Base-by-base conservation (phyloP, 768 basidiomycete species). In the Amanita phalloides region DNA sequence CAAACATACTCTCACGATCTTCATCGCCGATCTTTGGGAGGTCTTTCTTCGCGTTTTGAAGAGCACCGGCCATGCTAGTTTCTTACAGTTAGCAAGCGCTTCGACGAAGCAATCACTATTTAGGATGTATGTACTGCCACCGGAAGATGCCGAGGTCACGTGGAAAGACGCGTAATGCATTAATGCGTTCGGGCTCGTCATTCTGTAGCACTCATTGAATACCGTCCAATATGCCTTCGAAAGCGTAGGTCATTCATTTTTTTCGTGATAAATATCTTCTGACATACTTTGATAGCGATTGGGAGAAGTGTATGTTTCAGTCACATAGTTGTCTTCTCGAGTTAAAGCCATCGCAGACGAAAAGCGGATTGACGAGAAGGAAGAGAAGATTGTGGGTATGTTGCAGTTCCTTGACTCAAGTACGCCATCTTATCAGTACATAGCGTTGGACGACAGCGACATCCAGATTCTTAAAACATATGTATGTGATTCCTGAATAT, bases 391-490 rank as follows among this genome's bases (percentile, higher is more conserved):
- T 61, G 81, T 87, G 59, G 81, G 88, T 82, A 57, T 55, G 81
- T 71, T 20, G 13, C 52, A 21, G 25, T 30, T 11, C 49, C 4
- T 45, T 2, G 21, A 37, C 53, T 3, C 44, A 26, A 25, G 32
- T 21, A 32, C 9, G 58, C 61, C 25, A 65, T 44, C 3, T 26
- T 26, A 35, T 2, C 48, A 3, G 2, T 37, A 3, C 3, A 23
- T 54, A 96, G 95, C 86, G 47, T 82, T 99, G 55, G 96, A 98
- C 63, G 95, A 97, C 61, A 92, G 90, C 58, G 96, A 98, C 65
- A 99, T 99, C 47, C 95, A 98, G 66, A 96, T 99, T 58, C 81
- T 99, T 56, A 96, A 97, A 74, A 99, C 95, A 54, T 98, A 98
- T 68, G 95, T 91, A 67, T 54, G 83, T 59, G 25, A 8, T 33